Evolutionary conservation across 345 rosid genomes (phyloP).

Genomic region (Gynandropsis gynandra): DNA sequence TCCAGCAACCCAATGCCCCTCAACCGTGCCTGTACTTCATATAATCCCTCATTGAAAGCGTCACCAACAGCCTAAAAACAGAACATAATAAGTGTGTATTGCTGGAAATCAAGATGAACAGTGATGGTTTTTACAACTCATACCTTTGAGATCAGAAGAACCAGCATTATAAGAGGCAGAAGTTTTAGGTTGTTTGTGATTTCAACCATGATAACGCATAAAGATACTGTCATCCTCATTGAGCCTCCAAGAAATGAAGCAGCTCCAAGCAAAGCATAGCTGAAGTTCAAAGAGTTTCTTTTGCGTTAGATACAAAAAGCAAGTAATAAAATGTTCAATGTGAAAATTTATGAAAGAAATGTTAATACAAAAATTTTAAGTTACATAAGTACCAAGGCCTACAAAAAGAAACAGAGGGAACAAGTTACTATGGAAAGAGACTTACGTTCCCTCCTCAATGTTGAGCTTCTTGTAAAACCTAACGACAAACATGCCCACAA

Average conservation of each 20-base stretch:
- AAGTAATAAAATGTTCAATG: constrained; percentile 15
- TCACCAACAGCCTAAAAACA: constrained; percentile 87
- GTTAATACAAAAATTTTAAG: too few species aligned
- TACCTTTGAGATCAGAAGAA: constrained; percentile 98
- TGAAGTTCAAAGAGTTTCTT: constrained; percentile 21
- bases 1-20: constrained; percentile 85
- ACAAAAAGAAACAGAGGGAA: constrained; percentile 7
- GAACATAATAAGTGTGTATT: constrained; percentile 7
- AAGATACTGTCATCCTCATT: constrained; percentile 96
- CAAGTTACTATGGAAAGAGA: constrained; percentile 18
- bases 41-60: constrained; percentile 92
- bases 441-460: constrained; percentile 99
- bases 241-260: constrained; percentile 99
- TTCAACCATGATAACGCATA: constrained; percentile 98
- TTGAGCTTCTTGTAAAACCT: constrained; percentile 83
- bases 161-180: constrained; percentile 93
- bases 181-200: constrained; percentile 89
- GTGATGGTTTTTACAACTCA: constrained; percentile 2
- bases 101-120: constrained; percentile 15
- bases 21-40: constrained; percentile 79
- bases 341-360: background rate
- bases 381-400: too few species aligned
- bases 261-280: constrained; percentile 95
- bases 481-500: constrained; percentile 94
- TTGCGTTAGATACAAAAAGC: constrained; percentile 13